Conservation (phyloP, 495 filamentous ascomycete species). For the Glutinoglossum americanum region DNA sequence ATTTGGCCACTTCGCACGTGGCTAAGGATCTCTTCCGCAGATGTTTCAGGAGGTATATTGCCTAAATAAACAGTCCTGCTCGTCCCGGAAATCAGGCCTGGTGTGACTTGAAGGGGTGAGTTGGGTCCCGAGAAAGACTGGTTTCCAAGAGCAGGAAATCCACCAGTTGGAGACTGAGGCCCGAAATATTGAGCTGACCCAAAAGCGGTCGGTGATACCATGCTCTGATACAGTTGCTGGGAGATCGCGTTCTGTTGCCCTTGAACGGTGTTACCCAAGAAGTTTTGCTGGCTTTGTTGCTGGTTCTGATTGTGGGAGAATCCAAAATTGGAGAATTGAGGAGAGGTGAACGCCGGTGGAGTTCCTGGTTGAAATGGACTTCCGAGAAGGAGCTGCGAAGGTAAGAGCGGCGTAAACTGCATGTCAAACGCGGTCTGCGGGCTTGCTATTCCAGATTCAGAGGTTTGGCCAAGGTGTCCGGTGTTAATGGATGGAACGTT, state of each 20-base stretch:
- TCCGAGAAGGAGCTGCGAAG: conserved; percentile 81
- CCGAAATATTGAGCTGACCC: conserved; percentile 54
- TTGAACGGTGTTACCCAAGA: conserved; percentile 36
- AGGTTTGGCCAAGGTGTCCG: conserved; percentile 29
- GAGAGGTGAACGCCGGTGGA: conserved; percentile 68
- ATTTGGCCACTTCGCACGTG: conserved; percentile 97
- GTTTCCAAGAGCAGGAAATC: conserved; percentile 36
- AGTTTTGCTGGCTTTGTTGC: conserved; percentile 31
- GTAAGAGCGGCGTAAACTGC: conserved; percentile 92
- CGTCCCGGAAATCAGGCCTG: conserved; percentile 68
- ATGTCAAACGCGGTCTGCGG: conserved; percentile 85
- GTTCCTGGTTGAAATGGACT: conserved; percentile 94
- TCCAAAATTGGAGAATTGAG: conserved; percentile 70
- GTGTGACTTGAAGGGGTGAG: conserved; percentile 49
- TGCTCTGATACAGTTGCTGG: conserved; percentile 51
- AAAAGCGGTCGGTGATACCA: conserved; percentile 56
- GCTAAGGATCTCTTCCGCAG: conserved; percentile 89
- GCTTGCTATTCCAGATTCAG: conserved; percentile 53
- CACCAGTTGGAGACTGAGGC: conserved; percentile 70
- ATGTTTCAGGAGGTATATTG: conserved; percentile 95
- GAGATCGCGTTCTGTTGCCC: conserved; percentile 41
- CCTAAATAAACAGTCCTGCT: conserved; percentile 93
- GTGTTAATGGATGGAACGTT: conserved; percentile 90
- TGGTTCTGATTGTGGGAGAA: conserved; percentile 47
- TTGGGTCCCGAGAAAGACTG: conserved; percentile 37